These are phyloP conservation scores for Penicillium taxi DNA, from an alignment of 495 filamentous ascomycete genomes.

Conservation along the genomic window DNA sequence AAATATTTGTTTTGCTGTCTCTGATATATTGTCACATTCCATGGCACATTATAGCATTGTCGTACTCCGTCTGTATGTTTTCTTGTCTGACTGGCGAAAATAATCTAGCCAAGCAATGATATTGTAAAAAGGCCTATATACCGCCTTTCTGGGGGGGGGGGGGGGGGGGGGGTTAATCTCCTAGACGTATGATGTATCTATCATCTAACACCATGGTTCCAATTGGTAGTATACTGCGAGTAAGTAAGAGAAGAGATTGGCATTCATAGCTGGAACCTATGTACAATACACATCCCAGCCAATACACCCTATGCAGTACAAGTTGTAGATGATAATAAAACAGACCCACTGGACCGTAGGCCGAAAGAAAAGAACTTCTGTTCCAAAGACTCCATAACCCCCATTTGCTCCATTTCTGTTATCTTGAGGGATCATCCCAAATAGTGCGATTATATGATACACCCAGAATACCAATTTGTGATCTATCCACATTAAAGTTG, in stretches of 20 bases:
- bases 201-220: too few species aligned
- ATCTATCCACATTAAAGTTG: neutral
- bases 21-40: slow-evolving; percentile 4
- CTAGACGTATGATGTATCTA: too few species aligned
- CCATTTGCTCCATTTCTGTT: slow-evolving; percentile 17
- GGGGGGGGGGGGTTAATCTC: too few species aligned
- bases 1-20: slow-evolving; percentile 8
- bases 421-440: slow-evolving; percentile 3
- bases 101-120: too few species aligned
- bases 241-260: slow-evolving; percentile 13
- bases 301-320: slow-evolving; percentile 18
- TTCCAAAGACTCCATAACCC: slow-evolving; percentile 23
- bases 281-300: slow-evolving; percentile 7
- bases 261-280: slow-evolving; percentile 9
- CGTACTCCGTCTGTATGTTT: slow-evolving; percentile 10
- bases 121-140: too few species aligned
- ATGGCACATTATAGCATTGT: too few species aligned
- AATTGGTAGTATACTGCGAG: too few species aligned
- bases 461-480: slow-evolving; percentile 5
- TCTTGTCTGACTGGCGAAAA: slow-evolving; percentile 3
- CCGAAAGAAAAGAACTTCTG: slow-evolving; percentile 10
- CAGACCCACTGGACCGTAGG: slow-evolving; percentile 14
- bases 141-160: too few species aligned
- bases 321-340: slow-evolving; percentile 9
- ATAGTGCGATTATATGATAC: slow-evolving; percentile 13